These are phyloP conservation scores for Gentiana dahurica DNA, from an alignment of 257 asterid species.

Conservation along the genomic window DNA sequence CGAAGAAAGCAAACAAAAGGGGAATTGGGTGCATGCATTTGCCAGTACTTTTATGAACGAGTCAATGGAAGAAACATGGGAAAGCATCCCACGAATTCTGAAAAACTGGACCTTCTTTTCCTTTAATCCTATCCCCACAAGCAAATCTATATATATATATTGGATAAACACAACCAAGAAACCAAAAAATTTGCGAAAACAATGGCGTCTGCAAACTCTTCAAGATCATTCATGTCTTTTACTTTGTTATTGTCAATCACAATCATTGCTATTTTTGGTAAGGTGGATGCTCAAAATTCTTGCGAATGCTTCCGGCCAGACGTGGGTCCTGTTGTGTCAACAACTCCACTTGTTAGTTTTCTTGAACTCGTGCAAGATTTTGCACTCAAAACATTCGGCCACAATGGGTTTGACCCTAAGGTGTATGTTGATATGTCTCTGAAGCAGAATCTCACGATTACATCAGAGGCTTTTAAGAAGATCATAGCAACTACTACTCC, in stretches of 20 bases:
- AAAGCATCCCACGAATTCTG: too few species aligned
- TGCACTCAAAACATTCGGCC: conserved; percentile 45
- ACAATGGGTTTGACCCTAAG: conserved; percentile 54
- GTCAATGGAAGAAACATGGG: too few species aligned
- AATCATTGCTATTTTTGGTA: conserved; percentile 3
- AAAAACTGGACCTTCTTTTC: too few species aligned
- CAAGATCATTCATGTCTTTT: background rate
- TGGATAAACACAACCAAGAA: too few species aligned
- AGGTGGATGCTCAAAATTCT: conserved; percentile 1
- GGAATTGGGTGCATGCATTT: too few species aligned
- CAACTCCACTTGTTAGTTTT: conserved; percentile 46
- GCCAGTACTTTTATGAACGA: too few species aligned
- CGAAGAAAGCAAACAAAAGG: too few species aligned
- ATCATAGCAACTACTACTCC: conserved; percentile 9
- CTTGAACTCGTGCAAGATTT: conserved; percentile 47
- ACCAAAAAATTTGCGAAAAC: too few species aligned
- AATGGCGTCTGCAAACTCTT: too few species aligned
- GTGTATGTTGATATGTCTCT: conserved; percentile 61
- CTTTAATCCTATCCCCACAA: too few species aligned
- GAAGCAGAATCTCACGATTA: conserved; percentile 29
- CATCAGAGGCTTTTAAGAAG: conserved; percentile 25
- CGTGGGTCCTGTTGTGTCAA: conserved; percentile 37
- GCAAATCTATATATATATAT: too few species aligned
- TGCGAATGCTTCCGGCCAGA: conserved; percentile 15
- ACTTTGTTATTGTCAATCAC: conserved; percentile 10